A percentile compares a stretch with the other conserved stretches of the same genome.
Evolutionary conservation across 495 filamentous ascomycete species (phyloP).

Genomic region (Aspergillus bridgeri): DNA sequence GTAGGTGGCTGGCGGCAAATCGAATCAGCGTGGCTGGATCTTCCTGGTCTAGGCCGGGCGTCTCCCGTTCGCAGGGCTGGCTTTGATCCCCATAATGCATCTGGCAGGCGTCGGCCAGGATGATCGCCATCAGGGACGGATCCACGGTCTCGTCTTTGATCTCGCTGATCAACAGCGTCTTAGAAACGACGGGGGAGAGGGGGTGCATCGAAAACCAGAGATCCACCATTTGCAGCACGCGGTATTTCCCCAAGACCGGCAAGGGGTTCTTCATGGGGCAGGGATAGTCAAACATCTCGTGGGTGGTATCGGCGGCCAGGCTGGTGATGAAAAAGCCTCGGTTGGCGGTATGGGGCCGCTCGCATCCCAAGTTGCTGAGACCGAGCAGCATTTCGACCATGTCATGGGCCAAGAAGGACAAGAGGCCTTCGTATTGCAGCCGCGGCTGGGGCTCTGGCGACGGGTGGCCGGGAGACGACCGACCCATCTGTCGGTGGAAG

Average conservation of each 20-base stretch:
- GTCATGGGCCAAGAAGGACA: conserved; percentile 6
- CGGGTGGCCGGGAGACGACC: not conserved
- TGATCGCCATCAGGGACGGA: conserved; percentile 4
- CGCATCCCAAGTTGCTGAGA: not conserved
- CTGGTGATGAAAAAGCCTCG: conserved; percentile 1
- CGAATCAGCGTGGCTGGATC: not conserved
- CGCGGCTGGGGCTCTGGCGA: not conserved
- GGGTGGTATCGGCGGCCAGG: not conserved
- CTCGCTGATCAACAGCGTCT: conserved; percentile 3
- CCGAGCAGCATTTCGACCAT: conserved; percentile 4
- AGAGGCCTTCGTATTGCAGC: conserved; percentile 1
- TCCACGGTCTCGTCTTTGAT: not conserved
- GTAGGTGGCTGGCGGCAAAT: not conserved
- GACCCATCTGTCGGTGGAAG: not conserved
- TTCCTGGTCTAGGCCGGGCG: not conserved
- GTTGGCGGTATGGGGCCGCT: not conserved
- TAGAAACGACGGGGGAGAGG: conserved; percentile 6
- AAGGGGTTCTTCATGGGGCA: not conserved
- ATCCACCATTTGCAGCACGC: conserved; percentile 5
- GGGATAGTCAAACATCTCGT: not conserved
- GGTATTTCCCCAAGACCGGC: not conserved
- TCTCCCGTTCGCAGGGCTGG: not conserved
- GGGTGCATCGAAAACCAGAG: conserved; percentile 10
- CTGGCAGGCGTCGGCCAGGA: conserved; percentile 9
- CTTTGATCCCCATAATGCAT: not conserved